These are phyloP conservation scores for Starmerella riodocensis DNA, from an alignment of 805 yeast genomes.

Conservation along the genomic window DNA sequence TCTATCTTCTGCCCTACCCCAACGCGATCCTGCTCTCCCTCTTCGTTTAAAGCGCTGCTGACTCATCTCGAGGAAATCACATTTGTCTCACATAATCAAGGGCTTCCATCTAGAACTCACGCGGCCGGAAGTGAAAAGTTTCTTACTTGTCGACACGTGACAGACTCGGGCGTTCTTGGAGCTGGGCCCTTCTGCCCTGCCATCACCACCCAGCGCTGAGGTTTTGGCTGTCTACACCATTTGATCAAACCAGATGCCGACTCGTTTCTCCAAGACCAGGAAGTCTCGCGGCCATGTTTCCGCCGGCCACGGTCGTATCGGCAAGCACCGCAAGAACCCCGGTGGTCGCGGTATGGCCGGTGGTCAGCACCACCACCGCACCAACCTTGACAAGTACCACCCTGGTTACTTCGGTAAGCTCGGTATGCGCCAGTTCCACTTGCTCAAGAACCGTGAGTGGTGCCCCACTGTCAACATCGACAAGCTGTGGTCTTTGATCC, in stretches of 20 bases:
- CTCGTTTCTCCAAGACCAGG: conserved; percentile 98
- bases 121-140: no score
- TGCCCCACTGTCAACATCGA: conserved; percentile 95
- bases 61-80: no score
- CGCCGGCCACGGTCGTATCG: conserved; percentile 99
- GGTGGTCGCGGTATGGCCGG: conserved; percentile 99
- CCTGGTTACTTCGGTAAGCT: conserved; percentile 99
- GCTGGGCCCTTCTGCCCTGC: not conserved
- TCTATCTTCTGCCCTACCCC: no score
- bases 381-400: conserved; percentile 98
- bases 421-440: conserved; percentile 99
- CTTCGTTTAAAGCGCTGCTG: no score
- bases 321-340: conserved; percentile 99
- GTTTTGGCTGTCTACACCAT: no score
- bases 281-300: conserved; percentile 99
- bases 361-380: conserved; percentile 99
- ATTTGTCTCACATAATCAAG: not conserved
- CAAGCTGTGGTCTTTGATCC: conserved; percentile 95
- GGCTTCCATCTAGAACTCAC: not conserved
- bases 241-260: conserved; percentile 59
- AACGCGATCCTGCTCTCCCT: no score
- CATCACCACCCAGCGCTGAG: conserved; percentile 1
- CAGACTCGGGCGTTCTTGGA: conserved; percentile 3
- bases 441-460: conserved; percentile 91
- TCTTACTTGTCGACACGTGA: conserved; percentile 8